Percentiles rank a stretch among this genome's conserved stretches.
Conservation (phyloP, 805 yeast species). For the Lipomyces kockii region DNA sequence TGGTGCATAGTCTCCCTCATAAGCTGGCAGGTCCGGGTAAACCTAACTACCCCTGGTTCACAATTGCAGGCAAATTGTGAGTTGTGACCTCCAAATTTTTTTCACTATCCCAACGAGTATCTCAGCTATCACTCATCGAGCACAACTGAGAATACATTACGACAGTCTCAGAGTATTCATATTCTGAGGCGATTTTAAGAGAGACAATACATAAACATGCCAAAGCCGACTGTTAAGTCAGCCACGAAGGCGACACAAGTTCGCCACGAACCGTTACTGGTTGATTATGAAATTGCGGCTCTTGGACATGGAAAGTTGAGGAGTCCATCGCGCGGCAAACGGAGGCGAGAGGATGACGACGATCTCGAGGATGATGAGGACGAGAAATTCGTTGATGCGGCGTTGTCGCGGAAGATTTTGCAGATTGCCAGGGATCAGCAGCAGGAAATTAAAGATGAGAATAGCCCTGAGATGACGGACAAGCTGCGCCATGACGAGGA, state of each 20-base stretch:
- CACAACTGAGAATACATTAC: not conserved
- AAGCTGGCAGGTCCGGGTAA: not conserved
- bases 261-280: constrained; percentile 33
- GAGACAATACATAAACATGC: not conserved
- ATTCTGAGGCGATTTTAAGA: not conserved
- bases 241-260: not conserved
- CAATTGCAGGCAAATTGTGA: not conserved
- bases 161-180: not conserved
- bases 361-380: constrained; percentile 51
- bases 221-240: not conserved
- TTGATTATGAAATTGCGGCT: constrained; percentile 29
- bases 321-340: constrained; percentile 4
- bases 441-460: constrained; percentile 81
- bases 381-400: constrained; percentile 76
- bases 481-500: constrained; percentile 50
- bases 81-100: not conserved
- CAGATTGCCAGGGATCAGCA: constrained; percentile 92
- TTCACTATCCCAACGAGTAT: not conserved
- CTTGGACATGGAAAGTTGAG: constrained; percentile 30
- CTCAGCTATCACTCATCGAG: not conserved
- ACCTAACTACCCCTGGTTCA: not conserved
- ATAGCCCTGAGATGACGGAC: constrained; percentile 43
- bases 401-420: constrained; percentile 80
- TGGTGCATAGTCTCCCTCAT: not conserved
- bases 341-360: constrained; percentile 12